Percentiles rank a stretch among this genome's conserved stretches.
phyloP scores from a whole-genome alignment of 2,329 filamentous ascomycete species.

The Pseudopyrenochaeta lycopersici region DNA sequence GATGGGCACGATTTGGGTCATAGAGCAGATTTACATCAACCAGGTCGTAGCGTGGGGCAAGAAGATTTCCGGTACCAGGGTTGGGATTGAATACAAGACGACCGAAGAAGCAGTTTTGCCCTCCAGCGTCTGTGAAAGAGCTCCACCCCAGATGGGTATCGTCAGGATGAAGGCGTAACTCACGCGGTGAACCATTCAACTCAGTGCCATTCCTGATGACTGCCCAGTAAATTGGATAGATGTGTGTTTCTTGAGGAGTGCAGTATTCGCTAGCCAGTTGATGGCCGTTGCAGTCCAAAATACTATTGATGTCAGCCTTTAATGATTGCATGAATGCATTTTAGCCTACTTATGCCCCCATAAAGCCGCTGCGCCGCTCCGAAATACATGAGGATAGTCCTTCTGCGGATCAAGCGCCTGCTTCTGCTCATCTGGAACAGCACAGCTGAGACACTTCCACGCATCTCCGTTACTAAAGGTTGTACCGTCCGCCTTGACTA shows the following conservation, averaged over 20 bases:
- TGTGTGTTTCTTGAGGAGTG: conserved; percentile 47
- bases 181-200: conserved; percentile 49
- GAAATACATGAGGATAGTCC: conserved; percentile 58
- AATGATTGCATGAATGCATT: background rate
- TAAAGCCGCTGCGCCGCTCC: conserved; percentile 50
- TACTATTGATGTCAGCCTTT: background rate
- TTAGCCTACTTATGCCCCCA: conserved; percentile 22
- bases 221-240: conserved; percentile 56
- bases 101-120: conserved; percentile 48
- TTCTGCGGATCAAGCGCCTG: conserved; percentile 20
- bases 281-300: conserved; percentile 49
- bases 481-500: conserved; percentile 54
- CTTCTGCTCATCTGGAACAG: conserved; percentile 47
- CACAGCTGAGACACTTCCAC: conserved; percentile 61
- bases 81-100: conserved; percentile 53
- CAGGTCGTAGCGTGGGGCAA: conserved; percentile 49
- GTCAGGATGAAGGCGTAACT: conserved; percentile 59
- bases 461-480: conserved; percentile 56
- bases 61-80: conserved; percentile 20
- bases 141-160: conserved; percentile 56
- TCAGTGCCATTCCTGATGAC: conserved; percentile 39
- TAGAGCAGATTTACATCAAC: conserved; percentile 50
- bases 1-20: background rate
- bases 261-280: conserved; percentile 49
- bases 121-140: conserved; percentile 39